Evolutionary conservation across 2,329 filamentous ascomycete species (phyloP).

Genomic region (Claviceps sp.): DNA sequence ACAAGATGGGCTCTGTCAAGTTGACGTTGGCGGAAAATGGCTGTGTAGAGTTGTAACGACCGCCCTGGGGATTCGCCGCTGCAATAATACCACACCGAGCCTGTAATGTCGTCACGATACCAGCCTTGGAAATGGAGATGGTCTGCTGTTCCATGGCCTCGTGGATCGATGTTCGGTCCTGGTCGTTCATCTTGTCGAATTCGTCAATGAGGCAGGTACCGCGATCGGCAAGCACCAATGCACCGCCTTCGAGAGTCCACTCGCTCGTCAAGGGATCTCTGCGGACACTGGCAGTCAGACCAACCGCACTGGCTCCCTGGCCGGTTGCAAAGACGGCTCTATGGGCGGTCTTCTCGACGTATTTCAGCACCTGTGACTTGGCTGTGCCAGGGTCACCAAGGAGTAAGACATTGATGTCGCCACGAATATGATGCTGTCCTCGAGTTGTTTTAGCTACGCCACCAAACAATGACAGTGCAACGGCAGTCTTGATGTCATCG

Average conservation of each 20-base stretch:
- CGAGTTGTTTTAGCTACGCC: slow-evolving; percentile 86
- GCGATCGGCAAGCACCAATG: slow-evolving; percentile 84
- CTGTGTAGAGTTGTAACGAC: slow-evolving; percentile 90
- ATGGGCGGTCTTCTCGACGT: slow-evolving; percentile 93
- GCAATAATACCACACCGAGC: slow-evolving; percentile 93
- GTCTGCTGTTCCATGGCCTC: slow-evolving; percentile 99
- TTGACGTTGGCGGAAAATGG: slow-evolving; percentile 96
- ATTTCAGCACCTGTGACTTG: slow-evolving; percentile 95
- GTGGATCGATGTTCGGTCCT: slow-evolving; percentile 95
- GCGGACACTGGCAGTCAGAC: slow-evolving; percentile 92
- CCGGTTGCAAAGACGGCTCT: slow-evolving; percentile 95
- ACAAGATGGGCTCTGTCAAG: slow-evolving; percentile 90
- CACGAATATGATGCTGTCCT: slow-evolving; percentile 80
- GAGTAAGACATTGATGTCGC: slow-evolving; percentile 94
- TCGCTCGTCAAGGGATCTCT: slow-evolving; percentile 90
- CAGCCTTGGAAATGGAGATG: slow-evolving; percentile 96
- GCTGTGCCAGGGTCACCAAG: slow-evolving; percentile 95
- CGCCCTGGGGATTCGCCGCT: slow-evolving; percentile 90
- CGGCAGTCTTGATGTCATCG: slow-evolving; percentile 90
- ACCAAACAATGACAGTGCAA: slow-evolving; percentile 86
- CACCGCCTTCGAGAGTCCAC: slow-evolving; percentile 95
- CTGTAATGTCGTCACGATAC: slow-evolving; percentile 94
- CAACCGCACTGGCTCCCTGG: slow-evolving; percentile 91
- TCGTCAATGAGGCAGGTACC: slow-evolving; percentile 96
- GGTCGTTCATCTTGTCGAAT: slow-evolving; percentile 99